Evolutionary conservation across 805 yeast genomes (phyloP), one percentile per base, ranked within the genome.

Genomic region (Candida sithepensis): DNA sequence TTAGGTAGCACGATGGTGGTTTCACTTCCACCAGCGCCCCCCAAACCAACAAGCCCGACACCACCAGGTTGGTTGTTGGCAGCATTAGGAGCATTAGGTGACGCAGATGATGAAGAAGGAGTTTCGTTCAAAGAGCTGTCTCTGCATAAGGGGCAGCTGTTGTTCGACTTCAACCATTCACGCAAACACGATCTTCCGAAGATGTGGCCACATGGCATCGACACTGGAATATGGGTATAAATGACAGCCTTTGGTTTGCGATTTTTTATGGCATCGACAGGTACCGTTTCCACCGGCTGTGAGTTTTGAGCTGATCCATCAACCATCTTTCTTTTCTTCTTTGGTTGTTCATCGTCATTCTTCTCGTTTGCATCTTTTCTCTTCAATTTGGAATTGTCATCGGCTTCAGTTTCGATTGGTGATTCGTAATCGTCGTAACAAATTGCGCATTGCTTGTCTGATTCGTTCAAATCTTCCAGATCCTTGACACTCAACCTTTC

Each of bases 61-160:
- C 34, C 34, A n/a, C n/a, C n/a, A n/a, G 16, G 16, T 14, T 30
- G 49, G 40, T 41, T 44, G 22, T 38, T 53, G 36, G 37, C 16
- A 30, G 5, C 14, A 30, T 30, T 34, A 14, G 36, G 12, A 14
- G 7, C n/a, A 14, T 32, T 33, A 21, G 30, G 21, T 39, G 51
- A 44, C 37, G 47, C 40, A 21, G 50, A 23, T 19, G 46, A 54
- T 45, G 64, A 70, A 36, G 42, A 44, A n/a, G n/a, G n/a, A n/a
- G n/a, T n/a, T 4, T 46, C 38, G 16, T 65, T 57, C 46, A 74
- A 73, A 50, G 85, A 69, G 19, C 74, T 69, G 16, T 71, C 71
- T 48, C 98, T 80, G 63, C 99, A 92, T 41, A 92, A 67, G 0
- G 99, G 99, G 63, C 98, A 91, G 2, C 88, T 79, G 26, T 79